A percentile compares a stretch with the other conserved stretches of the same genome.
Evolutionary conservation across 257 asterid species (phyloP).

Genomic region (Anisodus tanguticus): DNA sequence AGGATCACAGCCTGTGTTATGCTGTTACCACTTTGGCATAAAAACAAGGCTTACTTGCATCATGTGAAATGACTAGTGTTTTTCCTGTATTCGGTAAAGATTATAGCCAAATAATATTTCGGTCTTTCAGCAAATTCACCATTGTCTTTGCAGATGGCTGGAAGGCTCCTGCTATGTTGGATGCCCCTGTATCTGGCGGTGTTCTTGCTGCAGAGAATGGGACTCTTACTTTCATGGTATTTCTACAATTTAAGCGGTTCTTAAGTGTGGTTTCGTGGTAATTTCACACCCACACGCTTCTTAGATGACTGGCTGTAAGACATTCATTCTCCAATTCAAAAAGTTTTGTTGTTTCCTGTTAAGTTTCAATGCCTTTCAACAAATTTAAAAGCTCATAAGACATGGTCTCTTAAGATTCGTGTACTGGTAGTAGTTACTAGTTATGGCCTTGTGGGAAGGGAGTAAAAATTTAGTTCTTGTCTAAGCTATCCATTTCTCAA

Average conservation of each 20-base stretch:
- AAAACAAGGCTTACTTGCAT: slow-evolving; percentile 5
- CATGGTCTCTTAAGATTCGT: background rate
- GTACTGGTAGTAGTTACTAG: background rate
- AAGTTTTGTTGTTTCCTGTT: background rate
- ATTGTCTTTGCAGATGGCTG: slow-evolving; percentile 47
- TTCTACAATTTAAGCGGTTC: slow-evolving; percentile 14
- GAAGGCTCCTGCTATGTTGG: slow-evolving; percentile 75
- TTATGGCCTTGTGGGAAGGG: background rate
- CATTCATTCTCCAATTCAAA: background rate
- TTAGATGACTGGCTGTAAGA: background rate
- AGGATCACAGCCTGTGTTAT: background rate
- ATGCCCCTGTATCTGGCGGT: slow-evolving; percentile 99
- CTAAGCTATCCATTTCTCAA: slow-evolving; percentile 1
- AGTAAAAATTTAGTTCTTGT: background rate
- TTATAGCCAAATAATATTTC: background rate
- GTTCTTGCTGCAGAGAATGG: slow-evolving; percentile 86
- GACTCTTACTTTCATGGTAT: slow-evolving; percentile 95
- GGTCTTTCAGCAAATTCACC: background rate
- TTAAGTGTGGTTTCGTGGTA: background rate
- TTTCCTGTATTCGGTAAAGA: slow-evolving; percentile 9
- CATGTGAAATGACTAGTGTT: slow-evolving; percentile 11
- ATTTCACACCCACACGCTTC: background rate
- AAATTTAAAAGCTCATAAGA: background rate
- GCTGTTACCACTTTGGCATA: background rate
- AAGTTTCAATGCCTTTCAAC: background rate